Evolutionary conservation across 2,329 filamentous ascomycete genomes (phyloP).

Genomic region (Neofusicoccum umdonicola): DNA sequence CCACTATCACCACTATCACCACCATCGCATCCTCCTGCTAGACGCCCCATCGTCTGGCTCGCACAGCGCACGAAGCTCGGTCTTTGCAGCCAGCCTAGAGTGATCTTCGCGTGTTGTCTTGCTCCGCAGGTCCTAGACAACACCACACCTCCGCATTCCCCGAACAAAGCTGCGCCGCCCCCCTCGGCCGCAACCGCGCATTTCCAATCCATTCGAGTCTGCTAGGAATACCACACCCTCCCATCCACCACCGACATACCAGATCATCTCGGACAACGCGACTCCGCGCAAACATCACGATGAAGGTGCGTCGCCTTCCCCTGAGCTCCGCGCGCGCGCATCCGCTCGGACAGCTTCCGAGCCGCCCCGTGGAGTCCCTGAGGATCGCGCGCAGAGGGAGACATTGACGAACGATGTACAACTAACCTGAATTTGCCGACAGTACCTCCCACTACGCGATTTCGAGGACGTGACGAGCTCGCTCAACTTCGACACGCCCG

Average conservation of each 20-base stretch:
- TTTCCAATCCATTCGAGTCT: background rate
- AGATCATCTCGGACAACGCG: conserved; percentile 1
- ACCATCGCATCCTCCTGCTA: background rate
- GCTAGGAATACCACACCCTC: conserved; percentile 1
- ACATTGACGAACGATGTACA: background rate
- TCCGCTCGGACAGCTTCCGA: background rate
- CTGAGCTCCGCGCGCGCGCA: background rate
- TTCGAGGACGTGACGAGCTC: conserved; percentile 90
- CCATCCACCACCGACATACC: background rate
- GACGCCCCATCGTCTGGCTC: conserved; percentile 22
- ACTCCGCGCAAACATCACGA: conserved; percentile 22
- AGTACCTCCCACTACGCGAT: conserved; percentile 90
- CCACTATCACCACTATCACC: background rate
- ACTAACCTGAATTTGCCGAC: conserved; percentile 16
- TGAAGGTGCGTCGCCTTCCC: conserved; percentile 35
- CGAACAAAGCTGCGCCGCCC: conserved; percentile 11
- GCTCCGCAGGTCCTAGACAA: conserved; percentile 32
- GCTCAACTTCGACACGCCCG: conserved; percentile 91
- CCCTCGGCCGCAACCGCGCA: background rate
- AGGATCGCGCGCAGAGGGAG: background rate
- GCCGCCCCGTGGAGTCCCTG: background rate
- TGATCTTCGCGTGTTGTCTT: conserved; percentile 36
- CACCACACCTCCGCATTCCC: conserved; percentile 8
- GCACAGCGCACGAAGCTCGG: conserved; percentile 34
- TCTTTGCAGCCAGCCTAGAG: conserved; percentile 45